Conservation (phyloP, 1,284 basidiomycete genomes). For the Tylopilus orsonianus region DNA sequence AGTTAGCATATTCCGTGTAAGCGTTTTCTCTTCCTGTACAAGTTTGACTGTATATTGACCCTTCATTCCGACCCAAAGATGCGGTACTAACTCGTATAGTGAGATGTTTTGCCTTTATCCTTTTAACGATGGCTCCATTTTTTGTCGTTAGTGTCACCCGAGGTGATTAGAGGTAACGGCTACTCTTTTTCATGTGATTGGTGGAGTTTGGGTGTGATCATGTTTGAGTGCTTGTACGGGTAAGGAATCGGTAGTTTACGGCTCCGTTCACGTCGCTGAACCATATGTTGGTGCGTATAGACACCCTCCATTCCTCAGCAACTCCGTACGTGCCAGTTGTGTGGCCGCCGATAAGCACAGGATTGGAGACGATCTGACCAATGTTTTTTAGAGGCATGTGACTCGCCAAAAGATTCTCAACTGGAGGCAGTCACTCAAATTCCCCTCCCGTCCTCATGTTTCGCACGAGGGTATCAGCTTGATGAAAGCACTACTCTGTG, state of each 20-base stretch:
- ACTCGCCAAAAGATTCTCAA: conserved; percentile 92
- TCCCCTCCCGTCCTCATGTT: conserved; percentile 81
- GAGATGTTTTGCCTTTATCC: conserved; percentile 38
- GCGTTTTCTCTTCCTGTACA: conserved; percentile 37
- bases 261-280: conserved; percentile 31
- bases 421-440: conserved; percentile 86
- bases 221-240: conserved; percentile 90
- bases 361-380: conserved; percentile 19
- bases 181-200: conserved; percentile 96
- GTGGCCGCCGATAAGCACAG: conserved; percentile 19
- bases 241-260: conserved; percentile 40
- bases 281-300: conserved; percentile 42
- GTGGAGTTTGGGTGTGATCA: conserved; percentile 96
- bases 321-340: conserved; percentile 60
- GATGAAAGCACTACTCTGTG: conserved; percentile 87
- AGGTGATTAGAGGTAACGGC: conserved; percentile 90
- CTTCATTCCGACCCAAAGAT: conserved; percentile 46
- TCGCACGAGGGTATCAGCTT: conserved; percentile 85
- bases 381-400: conserved; percentile 65
- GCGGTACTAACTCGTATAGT: conserved; percentile 92
- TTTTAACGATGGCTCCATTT: conserved; percentile 24
- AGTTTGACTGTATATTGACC: conserved; percentile 20
- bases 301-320: conserved; percentile 92
- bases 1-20: conserved; percentile 93
- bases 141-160: conserved; percentile 77